These are phyloP conservation scores for Aureobasidium sp. DNA, from an alignment of 2,329 filamentous ascomycete genomes.

Conservation along the genomic window DNA sequence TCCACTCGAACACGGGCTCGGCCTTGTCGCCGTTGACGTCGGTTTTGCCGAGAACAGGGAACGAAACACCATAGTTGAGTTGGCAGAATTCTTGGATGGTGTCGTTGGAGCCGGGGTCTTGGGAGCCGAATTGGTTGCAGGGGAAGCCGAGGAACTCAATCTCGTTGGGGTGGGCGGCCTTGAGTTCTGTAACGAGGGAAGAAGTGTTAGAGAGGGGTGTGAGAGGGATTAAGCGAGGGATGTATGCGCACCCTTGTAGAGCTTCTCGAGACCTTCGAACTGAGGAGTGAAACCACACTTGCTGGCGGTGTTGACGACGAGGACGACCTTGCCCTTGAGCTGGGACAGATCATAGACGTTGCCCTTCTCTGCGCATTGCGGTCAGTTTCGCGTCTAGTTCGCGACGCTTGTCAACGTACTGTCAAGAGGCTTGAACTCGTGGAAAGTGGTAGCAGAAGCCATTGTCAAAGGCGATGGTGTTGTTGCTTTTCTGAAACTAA, in stretches of 20 bases:
- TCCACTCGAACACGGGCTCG: constrained; percentile 70
- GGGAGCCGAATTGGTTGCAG: constrained; percentile 92
- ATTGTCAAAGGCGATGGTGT: constrained; percentile 36
- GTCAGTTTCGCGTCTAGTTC: constrained; percentile 12
- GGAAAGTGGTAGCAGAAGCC: constrained; percentile 65
- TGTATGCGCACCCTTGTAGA: constrained; percentile 58
- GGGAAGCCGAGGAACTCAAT: constrained; percentile 92
- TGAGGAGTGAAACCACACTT: constrained; percentile 99
- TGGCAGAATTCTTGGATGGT: constrained; percentile 69
- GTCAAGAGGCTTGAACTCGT: constrained; percentile 77
- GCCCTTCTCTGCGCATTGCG: constrained; percentile 57
- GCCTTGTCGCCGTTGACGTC: constrained; percentile 86
- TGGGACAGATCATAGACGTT: constrained; percentile 59
- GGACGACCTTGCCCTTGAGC: constrained; percentile 85
- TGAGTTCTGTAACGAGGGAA: constrained; percentile 41
- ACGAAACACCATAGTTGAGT: constrained; percentile 87
- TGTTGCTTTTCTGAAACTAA: background rate
- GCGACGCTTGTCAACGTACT: constrained; percentile 50
- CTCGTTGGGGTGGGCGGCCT: constrained; percentile 61
- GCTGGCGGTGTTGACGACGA: constrained; percentile 95
- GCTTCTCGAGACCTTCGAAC: constrained; percentile 80
- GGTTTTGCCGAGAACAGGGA: constrained; percentile 85
- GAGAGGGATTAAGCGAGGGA: background rate
- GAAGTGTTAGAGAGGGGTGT: background rate
- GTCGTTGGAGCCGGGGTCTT: constrained; percentile 70